Evolutionary conservation across 2,329 filamentous ascomycete species (phyloP).

Genomic region (Venturiaceae sp.): DNA sequence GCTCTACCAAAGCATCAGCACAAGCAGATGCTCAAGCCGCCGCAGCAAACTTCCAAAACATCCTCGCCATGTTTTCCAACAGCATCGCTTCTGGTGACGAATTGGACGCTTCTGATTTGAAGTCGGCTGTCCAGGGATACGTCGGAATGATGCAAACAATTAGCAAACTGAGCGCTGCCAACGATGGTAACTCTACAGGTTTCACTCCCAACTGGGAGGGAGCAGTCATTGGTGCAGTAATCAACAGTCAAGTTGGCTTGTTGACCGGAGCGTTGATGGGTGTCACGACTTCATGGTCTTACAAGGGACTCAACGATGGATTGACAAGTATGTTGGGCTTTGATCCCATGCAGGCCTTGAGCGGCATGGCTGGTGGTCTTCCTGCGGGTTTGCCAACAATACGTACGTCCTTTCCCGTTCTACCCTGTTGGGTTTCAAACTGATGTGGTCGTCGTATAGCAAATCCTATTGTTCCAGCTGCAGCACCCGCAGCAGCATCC

Average conservation of each 20-base stretch:
- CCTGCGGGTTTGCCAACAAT: too few relatives aligned
- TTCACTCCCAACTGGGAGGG: constrained; percentile 1
- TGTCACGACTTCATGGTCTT: not conserved
- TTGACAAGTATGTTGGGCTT: not conserved
- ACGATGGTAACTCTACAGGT: not conserved
- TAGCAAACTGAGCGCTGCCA: not conserved
- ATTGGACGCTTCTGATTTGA: not conserved
- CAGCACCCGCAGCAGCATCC: too few relatives aligned
- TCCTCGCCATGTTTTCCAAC: not conserved
- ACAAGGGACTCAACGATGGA: not conserved
- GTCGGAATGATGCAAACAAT: not conserved
- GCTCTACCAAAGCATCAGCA: not conserved
- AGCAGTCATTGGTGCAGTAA: not conserved
- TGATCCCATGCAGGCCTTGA: not conserved
- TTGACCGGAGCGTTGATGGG: not conserved
- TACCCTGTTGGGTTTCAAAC: too few relatives aligned
- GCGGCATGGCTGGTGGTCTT: not conserved
- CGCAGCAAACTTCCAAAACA: not conserved
- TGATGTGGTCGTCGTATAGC: too few relatives aligned
- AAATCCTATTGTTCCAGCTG: too few relatives aligned
- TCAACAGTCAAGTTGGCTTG: not conserved
- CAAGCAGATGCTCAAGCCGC: not conserved
- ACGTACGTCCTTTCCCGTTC: too few relatives aligned
- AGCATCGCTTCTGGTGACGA: not conserved
- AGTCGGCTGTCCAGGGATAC: not conserved